phyloP scores from a whole-genome alignment of 192 early-diverging fungal species.

The Allomyces macrogynus region DNA sequence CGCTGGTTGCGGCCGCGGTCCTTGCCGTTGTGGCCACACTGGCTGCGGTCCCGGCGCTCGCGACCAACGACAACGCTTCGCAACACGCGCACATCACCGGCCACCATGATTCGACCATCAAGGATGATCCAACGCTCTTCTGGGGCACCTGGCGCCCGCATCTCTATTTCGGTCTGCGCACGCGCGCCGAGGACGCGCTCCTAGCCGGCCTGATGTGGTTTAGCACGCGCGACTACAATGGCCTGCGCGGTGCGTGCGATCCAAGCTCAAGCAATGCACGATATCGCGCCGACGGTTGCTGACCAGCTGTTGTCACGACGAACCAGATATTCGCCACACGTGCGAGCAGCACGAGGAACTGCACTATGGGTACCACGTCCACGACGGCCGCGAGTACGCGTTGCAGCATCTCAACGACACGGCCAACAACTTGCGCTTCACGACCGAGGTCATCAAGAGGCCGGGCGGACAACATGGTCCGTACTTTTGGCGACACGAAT shows the following conservation, averaged over 20 bases:
- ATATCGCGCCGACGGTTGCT: neutral
- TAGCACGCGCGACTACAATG: conserved; percentile 33
- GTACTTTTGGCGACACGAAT: conserved; percentile 9
- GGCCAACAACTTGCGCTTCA: conserved; percentile 39
- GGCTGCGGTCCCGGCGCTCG: too few species aligned
- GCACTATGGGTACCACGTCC: conserved; percentile 64
- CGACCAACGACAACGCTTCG: too few species aligned
- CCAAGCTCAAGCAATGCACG: conserved; percentile 1
- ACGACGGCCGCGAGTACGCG: conserved; percentile 67
- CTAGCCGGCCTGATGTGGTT: conserved; percentile 90
- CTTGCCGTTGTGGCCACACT: too few species aligned
- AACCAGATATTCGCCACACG: conserved; percentile 58
- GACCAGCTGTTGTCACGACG: conserved; percentile 1
- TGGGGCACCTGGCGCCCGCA: conserved; percentile 88
- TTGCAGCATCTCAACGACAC: conserved; percentile 48
- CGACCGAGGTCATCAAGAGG: conserved; percentile 54
- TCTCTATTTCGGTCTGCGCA: conserved; percentile 78
- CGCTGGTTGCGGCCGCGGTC: too few species aligned
- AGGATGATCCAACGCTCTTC: conserved; percentile 29
- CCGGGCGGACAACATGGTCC: conserved; percentile 39
- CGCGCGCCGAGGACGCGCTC: conserved; percentile 51
- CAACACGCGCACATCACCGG: too few species aligned
- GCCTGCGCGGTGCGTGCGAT: conserved; percentile 21
- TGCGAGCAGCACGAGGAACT: conserved; percentile 75
- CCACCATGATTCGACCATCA: too few species aligned